phyloP scores from a whole-genome alignment of 2,329 filamentous ascomycete species.

The Alternaria brassicicola region DNA sequence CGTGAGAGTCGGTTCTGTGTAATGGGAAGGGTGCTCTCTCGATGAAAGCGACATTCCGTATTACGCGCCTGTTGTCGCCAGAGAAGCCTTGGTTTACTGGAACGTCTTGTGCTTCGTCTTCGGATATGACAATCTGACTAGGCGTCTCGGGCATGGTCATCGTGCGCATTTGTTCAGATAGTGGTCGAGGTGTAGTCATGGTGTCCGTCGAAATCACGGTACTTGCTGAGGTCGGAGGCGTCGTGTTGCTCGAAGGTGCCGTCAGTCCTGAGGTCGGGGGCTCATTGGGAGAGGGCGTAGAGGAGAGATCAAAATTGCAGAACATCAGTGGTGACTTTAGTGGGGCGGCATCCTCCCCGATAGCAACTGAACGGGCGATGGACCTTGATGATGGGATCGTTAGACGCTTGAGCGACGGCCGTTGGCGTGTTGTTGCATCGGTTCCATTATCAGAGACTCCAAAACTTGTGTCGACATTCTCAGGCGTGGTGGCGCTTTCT shows the following conservation, averaged over 20 bases:
- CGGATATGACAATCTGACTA: background rate
- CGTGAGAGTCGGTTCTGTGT: background rate
- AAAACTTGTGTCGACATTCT: background rate
- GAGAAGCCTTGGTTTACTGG: background rate
- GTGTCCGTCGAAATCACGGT: background rate
- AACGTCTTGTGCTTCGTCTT: background rate
- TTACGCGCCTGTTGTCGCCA: slow-evolving; percentile 12
- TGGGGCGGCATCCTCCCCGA: background rate
- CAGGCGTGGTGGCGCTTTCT: background rate
- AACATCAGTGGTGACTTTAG: slow-evolving; percentile 24
- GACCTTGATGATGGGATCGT: slow-evolving; percentile 5
- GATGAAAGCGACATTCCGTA: slow-evolving; percentile 6
- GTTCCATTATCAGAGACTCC: background rate
- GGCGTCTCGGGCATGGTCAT: slow-evolving; percentile 5
- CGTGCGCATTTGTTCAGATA: slow-evolving; percentile 21
- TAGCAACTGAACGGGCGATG: background rate
- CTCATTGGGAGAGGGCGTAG: slow-evolving; percentile 21
- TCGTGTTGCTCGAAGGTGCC: slow-evolving; percentile 5
- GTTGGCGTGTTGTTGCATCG: background rate
- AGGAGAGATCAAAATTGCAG: slow-evolving; percentile 23
- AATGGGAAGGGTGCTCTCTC: slow-evolving; percentile 10
- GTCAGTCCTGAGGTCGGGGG: slow-evolving; percentile 25
- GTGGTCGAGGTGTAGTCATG: slow-evolving; percentile 2
- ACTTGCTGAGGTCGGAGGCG: background rate
- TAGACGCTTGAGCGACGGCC: slow-evolving; percentile 7